phyloP scores from a whole-genome alignment of 257 asterid genomes.

The Cinchona pubescens region DNA sequence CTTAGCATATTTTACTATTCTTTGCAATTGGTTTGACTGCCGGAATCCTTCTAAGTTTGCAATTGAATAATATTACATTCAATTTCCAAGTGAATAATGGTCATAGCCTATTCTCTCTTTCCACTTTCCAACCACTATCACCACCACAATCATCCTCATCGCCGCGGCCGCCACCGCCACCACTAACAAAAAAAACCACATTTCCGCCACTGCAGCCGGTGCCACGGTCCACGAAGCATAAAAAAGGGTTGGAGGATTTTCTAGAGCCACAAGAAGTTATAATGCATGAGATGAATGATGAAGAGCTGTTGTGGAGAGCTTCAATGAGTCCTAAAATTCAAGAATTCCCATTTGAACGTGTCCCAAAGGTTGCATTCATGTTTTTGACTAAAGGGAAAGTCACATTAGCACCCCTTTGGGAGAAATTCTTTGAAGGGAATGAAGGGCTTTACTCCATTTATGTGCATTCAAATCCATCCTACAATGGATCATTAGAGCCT shows the following conservation, averaged over 20 bases:
- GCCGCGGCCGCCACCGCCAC: too few species aligned
- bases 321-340: slow-evolving; percentile 42
- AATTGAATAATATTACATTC: slow-evolving; percentile 46
- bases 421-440: slow-evolving; percentile 39
- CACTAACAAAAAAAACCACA: too few species aligned
- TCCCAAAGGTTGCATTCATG: slow-evolving; percentile 49
- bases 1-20: slow-evolving; percentile 33
- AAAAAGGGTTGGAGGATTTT: slow-evolving; percentile 7
- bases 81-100: slow-evolving; percentile 49
- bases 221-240: not conserved
- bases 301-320: slow-evolving; percentile 54
- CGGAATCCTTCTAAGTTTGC: slow-evolving; percentile 52
- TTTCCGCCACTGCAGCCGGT: not conserved
- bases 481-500: slow-evolving; percentile 30
- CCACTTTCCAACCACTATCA: slow-evolving; percentile 24
- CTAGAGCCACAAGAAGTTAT: slow-evolving; percentile 23
- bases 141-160: slow-evolving; percentile 5
- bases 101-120: slow-evolving; percentile 40
- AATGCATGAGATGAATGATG: slow-evolving; percentile 59
- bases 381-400: slow-evolving; percentile 41
- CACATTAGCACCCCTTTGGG: slow-evolving; percentile 42
- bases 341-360: slow-evolving; percentile 29
- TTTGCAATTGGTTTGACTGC: slow-evolving; percentile 49
- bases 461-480: slow-evolving; percentile 36
- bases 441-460: slow-evolving; percentile 40